Percentiles rank a stretch among this genome's conserved stretches.
Conservation (phyloP, 2,329 filamentous ascomycete species). For the Aspergillus glaucus region DNA sequence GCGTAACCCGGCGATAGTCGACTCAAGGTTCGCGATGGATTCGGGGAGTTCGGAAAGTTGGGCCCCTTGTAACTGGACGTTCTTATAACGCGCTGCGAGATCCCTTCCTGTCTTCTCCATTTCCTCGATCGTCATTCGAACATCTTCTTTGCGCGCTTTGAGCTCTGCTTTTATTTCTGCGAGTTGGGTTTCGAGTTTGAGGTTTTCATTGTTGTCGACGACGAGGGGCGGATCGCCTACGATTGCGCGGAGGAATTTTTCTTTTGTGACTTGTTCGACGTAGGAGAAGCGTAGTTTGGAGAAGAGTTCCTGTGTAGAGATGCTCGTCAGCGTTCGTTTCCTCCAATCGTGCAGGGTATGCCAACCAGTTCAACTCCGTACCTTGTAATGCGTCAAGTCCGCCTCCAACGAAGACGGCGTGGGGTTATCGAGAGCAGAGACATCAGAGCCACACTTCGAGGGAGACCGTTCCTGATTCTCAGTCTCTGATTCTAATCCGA, state of each 20-base stretch:
- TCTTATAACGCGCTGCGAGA: constrained; percentile 56
- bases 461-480: constrained; percentile 22
- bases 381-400: constrained; percentile 81
- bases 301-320: constrained; percentile 65
- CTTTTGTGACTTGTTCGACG: constrained; percentile 96
- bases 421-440: constrained; percentile 60
- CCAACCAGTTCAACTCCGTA: constrained; percentile 19
- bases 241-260: constrained; percentile 91
- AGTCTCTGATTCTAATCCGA: constrained; percentile 45
- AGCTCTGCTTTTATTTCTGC: constrained; percentile 66
- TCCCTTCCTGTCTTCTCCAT: constrained; percentile 65
- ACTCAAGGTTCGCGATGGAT: constrained; percentile 48
- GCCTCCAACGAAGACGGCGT: constrained; percentile 73
- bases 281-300: constrained; percentile 95
- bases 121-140: constrained; percentile 64
- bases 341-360: background rate
- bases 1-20: constrained; percentile 44
- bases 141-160: constrained; percentile 72
- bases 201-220: constrained; percentile 74
- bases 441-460: constrained; percentile 62
- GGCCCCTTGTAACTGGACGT: constrained; percentile 47
- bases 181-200: constrained; percentile 66
- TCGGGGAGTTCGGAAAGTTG: constrained; percentile 47
- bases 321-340: background rate
- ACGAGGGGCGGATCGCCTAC: constrained; percentile 85